Base-by-base conservation (phyloP, 345 rosid species). In the Crucihimalaya himalaica region DNA sequence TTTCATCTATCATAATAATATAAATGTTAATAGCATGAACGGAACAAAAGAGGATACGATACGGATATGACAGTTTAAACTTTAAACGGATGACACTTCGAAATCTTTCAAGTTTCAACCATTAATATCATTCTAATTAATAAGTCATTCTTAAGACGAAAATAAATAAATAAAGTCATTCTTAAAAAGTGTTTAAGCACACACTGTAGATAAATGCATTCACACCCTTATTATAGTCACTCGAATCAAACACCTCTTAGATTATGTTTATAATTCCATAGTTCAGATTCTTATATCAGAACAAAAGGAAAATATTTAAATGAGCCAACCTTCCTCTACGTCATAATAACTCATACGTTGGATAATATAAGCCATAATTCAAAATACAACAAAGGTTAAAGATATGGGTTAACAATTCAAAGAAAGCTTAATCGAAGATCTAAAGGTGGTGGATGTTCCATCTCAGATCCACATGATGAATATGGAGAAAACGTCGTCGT, bases 381-480 rank as follows among this genome's bases (percentile, higher is more conserved):
- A 72, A 39, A 72, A 42, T 72, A 71, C 35, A 61, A 42, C 9
- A 61, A 60, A 61, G 59, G 46, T 50, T 48, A 35, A 65, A 42
- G 19, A 13, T 34, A 13, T 21, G 46, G 27, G 45, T 8, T 35
- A 56, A 31, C 29, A 19, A 28, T 35, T 86, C 75, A 90, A 68
- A 85, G 70, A 78, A 87, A 89, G 83, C 93, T 94, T 86, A 91
- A 84, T 76, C 97, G 89, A 11, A 94, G 97, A 87, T 94, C 97
- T 83, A 94, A 70, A 2, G 96, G 97, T 15, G 95, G 40, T 59
- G 42, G 87, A 68, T 84, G 90, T 74, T 94, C 91, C 80, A 85
- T 86, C 67, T 83, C 88, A 34, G 86, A 70, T 46, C 86, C 84
- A 63, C 80, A 54, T 32, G 77, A 52, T 37, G 72, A 82, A 69